phyloP scores from a whole-genome alignment of 768 basidiomycete species.

The Terana coerulea region DNA sequence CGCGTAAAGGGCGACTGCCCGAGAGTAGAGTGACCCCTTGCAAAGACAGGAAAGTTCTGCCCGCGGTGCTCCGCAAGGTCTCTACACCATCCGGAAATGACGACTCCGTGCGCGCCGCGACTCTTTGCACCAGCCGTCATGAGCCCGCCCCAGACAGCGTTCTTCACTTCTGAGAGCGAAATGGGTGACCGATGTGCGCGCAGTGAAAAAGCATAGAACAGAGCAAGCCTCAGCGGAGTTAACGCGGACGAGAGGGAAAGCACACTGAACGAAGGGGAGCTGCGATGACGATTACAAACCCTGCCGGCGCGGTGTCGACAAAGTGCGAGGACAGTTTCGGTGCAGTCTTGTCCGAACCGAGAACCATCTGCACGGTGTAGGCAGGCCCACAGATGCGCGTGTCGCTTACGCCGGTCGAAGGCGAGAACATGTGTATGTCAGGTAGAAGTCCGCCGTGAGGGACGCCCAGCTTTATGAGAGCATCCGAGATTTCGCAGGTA shows the following conservation, averaged over 20 bases:
- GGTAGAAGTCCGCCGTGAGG: conserved; percentile 78
- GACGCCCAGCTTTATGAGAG: conserved; percentile 74
- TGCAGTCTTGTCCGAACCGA: conserved; percentile 48
- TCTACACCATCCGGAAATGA: conserved; percentile 83
- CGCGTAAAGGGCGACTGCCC: conserved; percentile 85
- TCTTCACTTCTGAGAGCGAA: conserved; percentile 51
- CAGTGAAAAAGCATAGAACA: neutral
- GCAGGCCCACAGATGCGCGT: conserved; percentile 69
- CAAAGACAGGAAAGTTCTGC: conserved; percentile 75
- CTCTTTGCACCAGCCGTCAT: conserved; percentile 85
- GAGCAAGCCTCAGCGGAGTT: conserved; percentile 2
- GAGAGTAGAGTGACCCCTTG: conserved; percentile 76
- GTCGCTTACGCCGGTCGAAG: conserved; percentile 29
- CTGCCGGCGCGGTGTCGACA: conserved; percentile 69
- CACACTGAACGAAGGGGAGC: conserved; percentile 60
- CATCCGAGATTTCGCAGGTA: conserved; percentile 86
- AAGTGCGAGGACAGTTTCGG: conserved; percentile 72
- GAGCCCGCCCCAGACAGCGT: conserved; percentile 89
- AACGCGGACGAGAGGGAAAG: conserved; percentile 3
- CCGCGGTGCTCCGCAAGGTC: conserved; percentile 76
- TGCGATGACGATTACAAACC: conserved; percentile 69
- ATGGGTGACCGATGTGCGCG: neutral
- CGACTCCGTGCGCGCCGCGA: conserved; percentile 64
- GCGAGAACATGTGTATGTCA: conserved; percentile 61
- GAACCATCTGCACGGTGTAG: conserved; percentile 85